Evolutionary conservation across 768 basidiomycete genomes (phyloP).

Genomic region (Collybia nuda): DNA sequence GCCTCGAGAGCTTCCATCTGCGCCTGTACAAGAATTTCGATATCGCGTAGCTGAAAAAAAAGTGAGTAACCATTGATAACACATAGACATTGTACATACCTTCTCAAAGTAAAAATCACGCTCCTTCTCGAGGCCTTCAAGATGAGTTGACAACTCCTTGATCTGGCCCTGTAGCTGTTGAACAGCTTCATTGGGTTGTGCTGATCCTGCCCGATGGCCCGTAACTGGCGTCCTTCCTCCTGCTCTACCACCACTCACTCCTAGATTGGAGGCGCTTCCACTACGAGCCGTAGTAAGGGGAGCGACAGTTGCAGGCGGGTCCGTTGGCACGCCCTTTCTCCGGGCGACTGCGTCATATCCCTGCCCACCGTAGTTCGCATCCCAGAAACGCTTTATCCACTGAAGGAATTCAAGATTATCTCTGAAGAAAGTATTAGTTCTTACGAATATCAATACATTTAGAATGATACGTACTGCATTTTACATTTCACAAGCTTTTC

Average conservation of each 20-base stretch:
- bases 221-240: slow-evolving; percentile 75
- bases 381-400: slow-evolving; percentile 97
- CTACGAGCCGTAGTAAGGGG: slow-evolving; percentile 51
- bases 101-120: slow-evolving; percentile 98
- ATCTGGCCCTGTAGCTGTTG: slow-evolving; percentile 73
- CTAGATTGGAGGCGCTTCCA: slow-evolving; percentile 24
- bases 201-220: slow-evolving; percentile 65
- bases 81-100: slow-evolving; percentile 39
- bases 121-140: slow-evolving; percentile 95
- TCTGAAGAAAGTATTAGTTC: slow-evolving; percentile 33
- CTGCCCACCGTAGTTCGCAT: slow-evolving; percentile 84
- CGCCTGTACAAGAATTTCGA: slow-evolving; percentile 90
- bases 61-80: background rate
- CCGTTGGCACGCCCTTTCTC: slow-evolving; percentile 74
- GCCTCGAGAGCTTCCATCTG: slow-evolving; percentile 64
- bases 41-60: slow-evolving; percentile 76
- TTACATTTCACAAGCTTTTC: slow-evolving; percentile 96
- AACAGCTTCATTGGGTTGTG: slow-evolving; percentile 67
- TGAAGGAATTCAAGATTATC: slow-evolving; percentile 99
- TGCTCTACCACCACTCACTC: slow-evolving; percentile 33
- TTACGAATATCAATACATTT: background rate
- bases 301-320: slow-evolving; percentile 77
- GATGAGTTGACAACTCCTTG: slow-evolving; percentile 74
- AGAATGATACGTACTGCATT: slow-evolving; percentile 78
- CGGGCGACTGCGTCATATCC: slow-evolving; percentile 85